Base-by-base conservation (phyloP, 805 yeast genomes). In the Metschnikowia lachancei region DNA sequence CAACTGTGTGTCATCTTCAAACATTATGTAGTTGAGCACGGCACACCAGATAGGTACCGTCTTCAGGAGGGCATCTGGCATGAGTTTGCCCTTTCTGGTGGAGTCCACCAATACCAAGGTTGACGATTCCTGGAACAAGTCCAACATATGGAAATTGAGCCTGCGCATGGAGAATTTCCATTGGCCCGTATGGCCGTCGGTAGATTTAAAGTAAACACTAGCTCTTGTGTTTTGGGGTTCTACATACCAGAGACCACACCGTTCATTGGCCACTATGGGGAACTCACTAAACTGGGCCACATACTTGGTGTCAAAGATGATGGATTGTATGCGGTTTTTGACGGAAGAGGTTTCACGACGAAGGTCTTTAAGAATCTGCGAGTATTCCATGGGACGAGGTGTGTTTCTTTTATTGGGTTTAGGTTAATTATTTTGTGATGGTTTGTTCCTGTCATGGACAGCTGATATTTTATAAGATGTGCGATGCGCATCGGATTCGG, bases 41-140 rank as follows among this genome's bases (percentile, higher is more conserved):
- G 91, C 86, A 64, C 95, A 86, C 97, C 97, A 90, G 1, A 88
- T 86, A 0, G 97, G 97, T 1, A 90, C 72, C 0, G 96, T 90
- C 56, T 90, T 90, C 56, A 90, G 83, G 6, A 88, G 63, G 0
- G 96, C 85, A 63, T 90, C 97, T 0, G 97, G 96, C 65, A 89
- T 81, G 20, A 77, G 65, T 60, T 89, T 90, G 2, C 96, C 96
- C 34, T 90, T 72, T 51, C 96, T 68, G 0, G 97, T 89, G 12
- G 95, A 87, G 63, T 90, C 97, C 1, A 90, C 84, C 8, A 89
- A 69, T 1, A 83, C 66, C 0, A 79, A 52, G 0, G 90, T 90
- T 10, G 66, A 58, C 30, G 67, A 35, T 2, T 61, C 45, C 0
- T 56, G 56, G 0, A 87, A 57, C 0, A 77, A 39, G 0, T 80